Conservation (phyloP, 2,329 filamentous ascomycete species). For the Trichoderma pleuroti region DNA sequence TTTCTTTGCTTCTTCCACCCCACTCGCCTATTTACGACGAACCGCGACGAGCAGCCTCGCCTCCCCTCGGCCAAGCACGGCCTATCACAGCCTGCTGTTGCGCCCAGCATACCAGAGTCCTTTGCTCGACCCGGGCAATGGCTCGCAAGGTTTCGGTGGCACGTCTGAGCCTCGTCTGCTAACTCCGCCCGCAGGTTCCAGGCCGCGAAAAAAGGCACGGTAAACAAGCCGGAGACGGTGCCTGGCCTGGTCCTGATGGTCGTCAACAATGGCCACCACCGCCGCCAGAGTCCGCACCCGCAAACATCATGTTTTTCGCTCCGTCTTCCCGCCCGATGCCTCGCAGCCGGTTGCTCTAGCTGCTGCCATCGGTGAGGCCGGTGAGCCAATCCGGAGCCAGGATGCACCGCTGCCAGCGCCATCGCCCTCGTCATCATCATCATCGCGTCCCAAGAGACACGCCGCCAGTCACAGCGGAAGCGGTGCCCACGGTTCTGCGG, state of each 20-base stretch:
- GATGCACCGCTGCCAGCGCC: constrained; percentile 23
- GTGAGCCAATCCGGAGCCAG: constrained; percentile 46
- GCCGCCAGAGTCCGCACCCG: constrained; percentile 45
- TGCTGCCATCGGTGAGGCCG: constrained; percentile 39
- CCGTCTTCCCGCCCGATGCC: constrained; percentile 53
- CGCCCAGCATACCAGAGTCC: background rate
- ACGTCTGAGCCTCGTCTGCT: constrained; percentile 14
- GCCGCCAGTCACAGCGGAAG: constrained; percentile 19
- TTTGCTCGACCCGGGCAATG: background rate
- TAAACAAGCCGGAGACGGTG: background rate
- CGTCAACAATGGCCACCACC: constrained; percentile 27
- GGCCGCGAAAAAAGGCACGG: background rate
- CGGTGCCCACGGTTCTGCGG: background rate
- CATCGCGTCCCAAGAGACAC: constrained; percentile 19
- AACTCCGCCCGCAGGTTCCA: constrained; percentile 7
- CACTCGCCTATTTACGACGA: constrained; percentile 7
- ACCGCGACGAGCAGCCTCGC: constrained; percentile 6
- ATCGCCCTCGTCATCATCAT: constrained; percentile 24
- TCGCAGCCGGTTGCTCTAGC: constrained; percentile 47
- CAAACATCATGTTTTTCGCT: constrained; percentile 50
- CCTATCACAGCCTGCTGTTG: background rate
- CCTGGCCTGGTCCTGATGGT: background rate
- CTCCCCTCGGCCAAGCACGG: background rate
- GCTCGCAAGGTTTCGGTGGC: background rate
- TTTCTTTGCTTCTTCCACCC: constrained; percentile 8